Conservation (phyloP, 805 yeast genomes). For the Candida glaebosa region DNA sequence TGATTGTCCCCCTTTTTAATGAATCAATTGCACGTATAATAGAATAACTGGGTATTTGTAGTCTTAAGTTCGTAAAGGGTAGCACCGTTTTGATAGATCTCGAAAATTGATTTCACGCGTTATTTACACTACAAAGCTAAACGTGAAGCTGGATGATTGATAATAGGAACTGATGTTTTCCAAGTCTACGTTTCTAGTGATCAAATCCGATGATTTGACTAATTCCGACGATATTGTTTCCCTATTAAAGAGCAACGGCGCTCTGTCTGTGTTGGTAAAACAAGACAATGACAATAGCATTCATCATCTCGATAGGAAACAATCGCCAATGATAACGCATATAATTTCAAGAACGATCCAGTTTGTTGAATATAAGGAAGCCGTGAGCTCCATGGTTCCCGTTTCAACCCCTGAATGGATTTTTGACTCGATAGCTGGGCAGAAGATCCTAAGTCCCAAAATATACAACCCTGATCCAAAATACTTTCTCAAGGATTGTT, state of each 20-base stretch:
- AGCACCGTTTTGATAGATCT: background rate
- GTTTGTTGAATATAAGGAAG: slow-evolving; percentile 48
- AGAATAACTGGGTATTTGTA: background rate
- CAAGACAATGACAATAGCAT: slow-evolving; percentile 10
- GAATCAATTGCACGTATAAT: background rate
- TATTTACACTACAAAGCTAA: background rate
- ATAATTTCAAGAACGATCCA: slow-evolving; percentile 50
- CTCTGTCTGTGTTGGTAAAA: slow-evolving; percentile 16
- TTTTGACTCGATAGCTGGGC: slow-evolving; percentile 38
- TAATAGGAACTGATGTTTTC: slow-evolving; percentile 14
- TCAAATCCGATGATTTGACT: slow-evolving; percentile 15
- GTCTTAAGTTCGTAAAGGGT: background rate
- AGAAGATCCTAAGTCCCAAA: slow-evolving; percentile 47
- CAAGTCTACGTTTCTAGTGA: slow-evolving; percentile 17
- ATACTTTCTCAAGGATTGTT: slow-evolving; percentile 58
- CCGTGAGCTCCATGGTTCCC: slow-evolving; percentile 57
- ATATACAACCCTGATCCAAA: slow-evolving; percentile 71
- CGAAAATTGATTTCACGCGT: slow-evolving; percentile 3
- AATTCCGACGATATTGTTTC: slow-evolving; percentile 10
- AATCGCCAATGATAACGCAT: slow-evolving; percentile 31
- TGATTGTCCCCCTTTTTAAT: background rate
- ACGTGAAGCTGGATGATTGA: background rate
- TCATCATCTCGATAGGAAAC: slow-evolving; percentile 7
- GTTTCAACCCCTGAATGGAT: slow-evolving; percentile 65
- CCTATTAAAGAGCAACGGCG: slow-evolving; percentile 19